Evolutionary conservation across 169 alveolate species (phyloP).

Genomic region (Plasmodium adleri): DNA sequence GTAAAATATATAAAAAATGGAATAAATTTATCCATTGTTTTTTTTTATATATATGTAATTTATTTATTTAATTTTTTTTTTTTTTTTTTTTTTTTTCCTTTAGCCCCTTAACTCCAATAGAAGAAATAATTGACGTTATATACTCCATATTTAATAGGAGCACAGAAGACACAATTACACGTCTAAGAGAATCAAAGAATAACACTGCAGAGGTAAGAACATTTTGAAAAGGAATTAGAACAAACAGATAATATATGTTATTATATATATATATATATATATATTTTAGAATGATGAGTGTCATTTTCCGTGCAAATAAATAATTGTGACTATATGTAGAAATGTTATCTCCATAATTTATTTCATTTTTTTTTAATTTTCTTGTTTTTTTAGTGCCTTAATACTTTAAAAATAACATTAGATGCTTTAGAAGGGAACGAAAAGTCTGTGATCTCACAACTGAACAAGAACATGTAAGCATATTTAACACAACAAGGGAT

Average conservation of each 20-base stretch:
- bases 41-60: not conserved
- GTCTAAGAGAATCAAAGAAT: constrained; percentile 35
- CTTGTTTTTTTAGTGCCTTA: constrained; percentile 16
- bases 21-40: not conserved
- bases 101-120: constrained; percentile 45
- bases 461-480: constrained; percentile 41
- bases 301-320: not conserved
- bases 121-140: constrained; percentile 42
- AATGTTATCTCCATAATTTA: not conserved
- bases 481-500: not conserved
- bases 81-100: not conserved
- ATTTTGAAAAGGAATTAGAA: not conserved
- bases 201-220: constrained; percentile 32
- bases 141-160: constrained; percentile 13
- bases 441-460: constrained; percentile 23
- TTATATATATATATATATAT: not conserved
- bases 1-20: not conserved
- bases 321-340: too few species aligned
- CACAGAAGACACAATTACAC: constrained; percentile 32
- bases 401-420: constrained; percentile 5
- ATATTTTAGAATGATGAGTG: not conserved
- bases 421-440: constrained; percentile 28
- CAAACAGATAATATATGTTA: not conserved
- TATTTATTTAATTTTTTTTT: not conserved
- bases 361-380: not conserved